A percentile compares a stretch with the other conserved stretches of the same genome.
phyloP scores from a whole-genome alignment of 1,139 yeast species.

The Pichia sp. region DNA sequence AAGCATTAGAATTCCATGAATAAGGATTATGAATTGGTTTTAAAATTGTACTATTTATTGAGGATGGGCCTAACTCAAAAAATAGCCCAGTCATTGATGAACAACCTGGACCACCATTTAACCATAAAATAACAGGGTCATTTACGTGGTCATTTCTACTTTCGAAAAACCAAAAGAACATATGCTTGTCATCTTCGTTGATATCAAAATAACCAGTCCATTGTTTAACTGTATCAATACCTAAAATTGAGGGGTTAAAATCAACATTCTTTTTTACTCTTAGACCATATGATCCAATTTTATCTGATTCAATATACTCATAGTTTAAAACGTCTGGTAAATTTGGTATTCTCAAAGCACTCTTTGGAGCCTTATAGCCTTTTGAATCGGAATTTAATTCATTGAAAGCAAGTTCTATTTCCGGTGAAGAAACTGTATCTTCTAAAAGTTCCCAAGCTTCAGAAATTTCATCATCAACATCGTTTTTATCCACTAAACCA shows the following conservation, averaged over 20 bases:
- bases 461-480: conserved; percentile 1
- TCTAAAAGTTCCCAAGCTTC: conserved; percentile 13
- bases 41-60: conserved; percentile 51
- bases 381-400: neutral
- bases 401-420: conserved; percentile 5
- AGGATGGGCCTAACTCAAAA: conserved; percentile 84
- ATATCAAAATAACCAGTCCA: conserved; percentile 85
- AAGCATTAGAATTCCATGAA: conserved; percentile 86
- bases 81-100: conserved; percentile 86
- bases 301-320: conserved; percentile 1
- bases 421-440: conserved; percentile 1
- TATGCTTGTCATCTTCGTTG: conserved; percentile 76
- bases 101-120: conserved; percentile 91
- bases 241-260: conserved; percentile 23
- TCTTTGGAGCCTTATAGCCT: conserved; percentile 1
- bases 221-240: conserved; percentile 68
- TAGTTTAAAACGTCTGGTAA: neutral
- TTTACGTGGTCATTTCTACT: conserved; percentile 81
- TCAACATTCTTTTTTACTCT: conserved; percentile 19
- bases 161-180: conserved; percentile 82
- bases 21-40: conserved; percentile 70
- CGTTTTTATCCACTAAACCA: conserved; percentile 1
- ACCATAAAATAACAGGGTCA: conserved; percentile 84
- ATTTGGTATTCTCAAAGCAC: conserved; percentile 2
- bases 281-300: conserved; percentile 12